phyloP scores from a whole-genome alignment of 495 filamentous ascomycete genomes.

The Aspergillus hancockii region DNA sequence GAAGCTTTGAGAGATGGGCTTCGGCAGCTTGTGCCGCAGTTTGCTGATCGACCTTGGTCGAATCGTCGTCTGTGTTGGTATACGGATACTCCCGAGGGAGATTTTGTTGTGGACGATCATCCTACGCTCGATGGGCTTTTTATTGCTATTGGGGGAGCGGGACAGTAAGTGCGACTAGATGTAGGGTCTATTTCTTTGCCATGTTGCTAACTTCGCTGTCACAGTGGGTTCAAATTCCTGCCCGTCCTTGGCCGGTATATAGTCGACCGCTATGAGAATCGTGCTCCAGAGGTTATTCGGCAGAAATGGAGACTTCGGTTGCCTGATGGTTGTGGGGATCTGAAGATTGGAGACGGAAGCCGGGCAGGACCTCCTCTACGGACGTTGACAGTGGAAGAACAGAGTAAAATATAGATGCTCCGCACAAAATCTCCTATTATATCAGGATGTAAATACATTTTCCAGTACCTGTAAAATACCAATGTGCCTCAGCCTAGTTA shows the following conservation, averaged over 20 bases:
- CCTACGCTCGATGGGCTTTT: constrained; percentile 64
- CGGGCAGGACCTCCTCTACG: neutral
- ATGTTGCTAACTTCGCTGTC: neutral
- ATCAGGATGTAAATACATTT: too few species aligned
- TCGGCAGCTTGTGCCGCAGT: constrained; percentile 56
- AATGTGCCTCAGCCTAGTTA: too few species aligned
- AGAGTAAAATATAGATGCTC: neutral
- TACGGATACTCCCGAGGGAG: constrained; percentile 67
- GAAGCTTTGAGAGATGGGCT: constrained; percentile 58
- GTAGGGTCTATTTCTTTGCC: neutral
- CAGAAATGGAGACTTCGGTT: constrained; percentile 1
- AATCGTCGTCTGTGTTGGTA: constrained; percentile 46
- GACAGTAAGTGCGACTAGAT: constrained; percentile 51
- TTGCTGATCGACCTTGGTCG: constrained; percentile 56
- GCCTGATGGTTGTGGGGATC: neutral
- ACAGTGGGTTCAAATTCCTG: neutral
- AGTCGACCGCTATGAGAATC: neutral
- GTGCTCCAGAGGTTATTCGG: neutral
- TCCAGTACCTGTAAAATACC: too few species aligned
- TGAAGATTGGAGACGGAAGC: constrained; percentile 1
- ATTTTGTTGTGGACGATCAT: constrained; percentile 75
- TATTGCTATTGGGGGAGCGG: constrained; percentile 73
- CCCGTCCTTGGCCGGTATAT: neutral
- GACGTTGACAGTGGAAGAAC: neutral
- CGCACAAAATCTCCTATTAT: neutral